Evolutionary conservation across 2,329 filamentous ascomycete species (phyloP).

Genomic region (Pseudocercospora fuligena): DNA sequence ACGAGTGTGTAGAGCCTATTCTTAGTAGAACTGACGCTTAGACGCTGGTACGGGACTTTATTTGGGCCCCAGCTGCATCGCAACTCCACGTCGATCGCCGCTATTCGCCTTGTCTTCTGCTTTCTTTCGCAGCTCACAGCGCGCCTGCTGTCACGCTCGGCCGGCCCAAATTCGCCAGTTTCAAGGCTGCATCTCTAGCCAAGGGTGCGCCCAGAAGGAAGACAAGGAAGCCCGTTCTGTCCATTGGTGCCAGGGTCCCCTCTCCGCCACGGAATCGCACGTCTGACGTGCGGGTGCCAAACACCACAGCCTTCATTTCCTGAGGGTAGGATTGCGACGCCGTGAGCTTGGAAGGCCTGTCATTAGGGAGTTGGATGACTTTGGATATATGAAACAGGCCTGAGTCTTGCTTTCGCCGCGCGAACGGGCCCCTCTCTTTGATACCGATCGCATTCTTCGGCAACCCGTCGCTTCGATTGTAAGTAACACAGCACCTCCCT

Average conservation of each 20-base stretch:
- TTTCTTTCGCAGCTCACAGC: background rate
- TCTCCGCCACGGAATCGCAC: constrained; percentile 7
- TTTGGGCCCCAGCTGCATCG: constrained; percentile 9
- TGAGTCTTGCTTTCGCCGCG: constrained; percentile 19
- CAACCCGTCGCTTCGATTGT: constrained; percentile 21
- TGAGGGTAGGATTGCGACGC: constrained; percentile 12
- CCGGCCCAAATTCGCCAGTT: constrained; percentile 10
- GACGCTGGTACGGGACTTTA: too few species aligned
- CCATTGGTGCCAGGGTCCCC: constrained; percentile 4
- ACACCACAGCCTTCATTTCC: constrained; percentile 23
- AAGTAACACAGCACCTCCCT: constrained; percentile 34
- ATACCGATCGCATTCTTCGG: constrained; percentile 25
- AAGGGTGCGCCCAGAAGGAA: constrained; percentile 1
- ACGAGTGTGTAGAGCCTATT: too few species aligned
- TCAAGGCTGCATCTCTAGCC: constrained; percentile 8
- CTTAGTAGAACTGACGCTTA: too few species aligned
- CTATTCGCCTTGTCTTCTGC: background rate
- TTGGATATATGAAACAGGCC: constrained; percentile 19
- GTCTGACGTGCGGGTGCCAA: constrained; percentile 19
- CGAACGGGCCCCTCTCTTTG: constrained; percentile 18
- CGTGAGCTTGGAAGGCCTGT: constrained; percentile 15
- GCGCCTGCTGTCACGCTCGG: background rate
- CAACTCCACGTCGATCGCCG: constrained; percentile 1
- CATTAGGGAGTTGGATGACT: constrained; percentile 6
- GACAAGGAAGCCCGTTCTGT: background rate